phyloP scores from a whole-genome alignment of 2,329 filamentous ascomycete genomes.

The Apiospora pterosperma region DNA sequence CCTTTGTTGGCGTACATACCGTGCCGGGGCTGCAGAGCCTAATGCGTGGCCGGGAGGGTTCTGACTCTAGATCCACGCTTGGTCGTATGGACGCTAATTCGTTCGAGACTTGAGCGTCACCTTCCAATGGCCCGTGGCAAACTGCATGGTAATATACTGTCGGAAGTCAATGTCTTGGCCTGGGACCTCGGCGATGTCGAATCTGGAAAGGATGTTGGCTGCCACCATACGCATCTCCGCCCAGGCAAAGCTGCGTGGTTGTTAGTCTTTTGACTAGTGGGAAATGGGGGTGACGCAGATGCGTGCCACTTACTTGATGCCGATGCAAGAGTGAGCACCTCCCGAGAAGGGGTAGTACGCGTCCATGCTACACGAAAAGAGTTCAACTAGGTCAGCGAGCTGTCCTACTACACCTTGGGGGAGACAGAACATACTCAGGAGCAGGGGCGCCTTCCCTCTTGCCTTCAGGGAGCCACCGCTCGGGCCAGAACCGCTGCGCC shows the following conservation, averaged over 20 bases:
- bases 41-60: too few species aligned
- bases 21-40: too few species aligned
- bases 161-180: background rate
- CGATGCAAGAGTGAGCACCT: background rate
- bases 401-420: too few species aligned
- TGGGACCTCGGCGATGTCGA: background rate
- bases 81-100: too few species aligned
- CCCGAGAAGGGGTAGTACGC: slow-evolving; percentile 3
- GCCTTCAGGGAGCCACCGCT: background rate
- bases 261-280: background rate
- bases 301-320: slow-evolving; percentile 3
- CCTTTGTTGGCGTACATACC: too few species aligned
- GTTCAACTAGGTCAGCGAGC: background rate
- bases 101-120: background rate
- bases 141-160: slow-evolving; percentile 6
- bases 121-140: slow-evolving; percentile 1
- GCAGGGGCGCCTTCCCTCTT: slow-evolving; percentile 1
- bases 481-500: background rate
- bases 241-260: background rate
- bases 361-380: background rate
- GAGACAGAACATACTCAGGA: background rate
- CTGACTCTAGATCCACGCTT: too few species aligned
- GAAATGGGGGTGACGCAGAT: background rate
- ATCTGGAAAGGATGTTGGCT: background rate
- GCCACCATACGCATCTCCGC: slow-evolving; percentile 5